phyloP scores from a whole-genome alignment of 2,329 filamentous ascomycete species.

The Apiospora pterosperma region DNA sequence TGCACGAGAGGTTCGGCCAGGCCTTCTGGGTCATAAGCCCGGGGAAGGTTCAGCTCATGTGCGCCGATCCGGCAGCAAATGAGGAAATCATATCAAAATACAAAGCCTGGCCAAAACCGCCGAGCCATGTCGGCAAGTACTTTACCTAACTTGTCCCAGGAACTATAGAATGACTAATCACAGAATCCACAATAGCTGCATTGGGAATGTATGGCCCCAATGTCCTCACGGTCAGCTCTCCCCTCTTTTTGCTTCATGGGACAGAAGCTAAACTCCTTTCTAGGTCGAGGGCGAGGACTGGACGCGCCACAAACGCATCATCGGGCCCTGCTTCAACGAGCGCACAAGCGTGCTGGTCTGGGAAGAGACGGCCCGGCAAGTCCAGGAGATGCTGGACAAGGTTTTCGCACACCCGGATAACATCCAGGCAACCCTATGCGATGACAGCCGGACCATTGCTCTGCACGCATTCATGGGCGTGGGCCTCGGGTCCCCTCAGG shows the following conservation, averaged over 20 bases:
- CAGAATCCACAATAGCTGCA: neutral
- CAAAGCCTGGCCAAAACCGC: neutral
- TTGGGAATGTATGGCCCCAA: conserved; percentile 1
- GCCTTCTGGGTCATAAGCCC: conserved; percentile 5
- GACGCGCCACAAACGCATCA: conserved; percentile 6
- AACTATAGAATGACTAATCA: neutral
- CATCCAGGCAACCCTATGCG: neutral
- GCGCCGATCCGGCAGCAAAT: neutral
- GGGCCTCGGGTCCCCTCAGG: conserved; percentile 20
- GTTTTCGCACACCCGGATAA: neutral
- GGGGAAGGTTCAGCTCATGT: neutral
- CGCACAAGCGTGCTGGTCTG: conserved; percentile 2
- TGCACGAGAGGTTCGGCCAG: neutral
- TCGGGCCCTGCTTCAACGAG: conserved; percentile 5
- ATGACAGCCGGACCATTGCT: conserved; percentile 22
- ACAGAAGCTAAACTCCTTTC: neutral
- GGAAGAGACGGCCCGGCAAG: neutral
- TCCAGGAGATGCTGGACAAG: conserved; percentile 3
- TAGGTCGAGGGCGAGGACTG: conserved; percentile 3
- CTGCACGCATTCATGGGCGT: conserved; percentile 25
- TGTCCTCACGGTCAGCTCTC: neutral
- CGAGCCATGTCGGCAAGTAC: neutral
- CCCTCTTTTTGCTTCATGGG: neutral
- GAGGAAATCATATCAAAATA: neutral
- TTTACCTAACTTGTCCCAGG: neutral